Evolutionary conservation across 2,329 filamentous ascomycete genomes (phyloP), one percentile per base, ranked within the genome.

Genomic region (Dothistroma septosporum): DNA sequence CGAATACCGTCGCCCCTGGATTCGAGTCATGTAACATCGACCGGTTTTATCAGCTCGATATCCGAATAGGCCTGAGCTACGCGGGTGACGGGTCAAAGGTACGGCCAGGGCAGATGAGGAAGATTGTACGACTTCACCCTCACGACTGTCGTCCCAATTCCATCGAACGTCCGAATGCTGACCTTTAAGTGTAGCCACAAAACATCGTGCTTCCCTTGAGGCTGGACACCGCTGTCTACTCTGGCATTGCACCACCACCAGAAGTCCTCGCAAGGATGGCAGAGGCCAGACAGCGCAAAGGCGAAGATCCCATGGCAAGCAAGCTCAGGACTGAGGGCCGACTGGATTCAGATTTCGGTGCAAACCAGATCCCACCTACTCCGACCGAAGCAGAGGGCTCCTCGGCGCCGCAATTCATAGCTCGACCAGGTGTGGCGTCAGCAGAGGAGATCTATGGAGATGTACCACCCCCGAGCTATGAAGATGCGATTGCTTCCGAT

Each of bases 401-500:
- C 6, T 58, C 56, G 6, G 53, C 53, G 31, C 48, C 59, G 3
- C 59, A 50, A 1, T 57, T 64, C 35, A 63, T 67, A 1, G 58
- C 61, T 14, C 60, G 62, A 37, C 60, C 61, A 32, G 66, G 58
- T 2, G 48, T 52, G 11, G 53, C 28, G 12, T 21, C 31, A 12
- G 56, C 58, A 35, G 53, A 47, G 4, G 56, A 59, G n/a, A 63
- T 64, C 11, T 69, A 70, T 52, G 61, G 61, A 33, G 91, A 94
- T 59, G 90, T 91, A n/a, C 92, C 35, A 12, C 63, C 93, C 19
- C 92, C 92, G 8, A 96, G 91, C 70, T 97, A 97, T 72, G 92
- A 96, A 76, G 92, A 97, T 75, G 92, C 91, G 12, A 87, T 97
- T 76, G 92, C 91, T 7, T 87, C 90, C 65, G 85, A 87, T 61